Base-by-base conservation (phyloP, 2,329 filamentous ascomycete species). In the Aspergillus hortae region DNA sequence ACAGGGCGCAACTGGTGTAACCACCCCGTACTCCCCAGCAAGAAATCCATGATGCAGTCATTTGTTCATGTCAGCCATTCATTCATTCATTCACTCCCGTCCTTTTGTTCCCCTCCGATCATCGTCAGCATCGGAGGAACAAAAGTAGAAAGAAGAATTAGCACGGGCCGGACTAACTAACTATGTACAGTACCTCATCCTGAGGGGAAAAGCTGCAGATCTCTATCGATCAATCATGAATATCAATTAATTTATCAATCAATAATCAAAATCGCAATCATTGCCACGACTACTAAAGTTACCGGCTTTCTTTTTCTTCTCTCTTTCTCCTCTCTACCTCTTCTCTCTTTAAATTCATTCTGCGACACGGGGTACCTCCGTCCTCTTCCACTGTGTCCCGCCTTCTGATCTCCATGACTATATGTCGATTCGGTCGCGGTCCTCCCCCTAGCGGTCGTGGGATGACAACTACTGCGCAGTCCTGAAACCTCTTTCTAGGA, bases 301-400 rank as follows among this genome's bases (percentile, higher is more conserved):
- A n/a, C 40, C 40, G 11, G 17, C 51, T 36, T 48, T 51, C 43
- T 44, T 49, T 48, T 50, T 38, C 50, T 46, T 40, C 23, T 49
- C 41, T 44, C 48, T 17, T 46, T 49, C 36, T 48, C 51, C 17
- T 35, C 40, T 56, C 27, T 48, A 30, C 43, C 46, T 44, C 50
- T 49, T 44, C 42, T 35, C 56, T 56, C 53, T 54, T 61, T 61
- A 56, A 61, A 38, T 44, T 49, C 52, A 44, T 53, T n/a, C 15
- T 38, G 35, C 35, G 35, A 30, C 17, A 7, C 40, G 40, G n/a
- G 6, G 42, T 14, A 25, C 23, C 21, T 44, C 19, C 25, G 42
- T 25, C n/a, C 21, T 6, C 19, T 44, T n/a, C 42, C 23, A 14
- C n/a, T n/a, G 23, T 44, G 12, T 44, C 17, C 30, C 25, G 14